Evolutionary conservation across 495 filamentous ascomycete genomes (phyloP), one percentile per base, ranked within the genome.

Genomic region (Penicillium coprophilum): DNA sequence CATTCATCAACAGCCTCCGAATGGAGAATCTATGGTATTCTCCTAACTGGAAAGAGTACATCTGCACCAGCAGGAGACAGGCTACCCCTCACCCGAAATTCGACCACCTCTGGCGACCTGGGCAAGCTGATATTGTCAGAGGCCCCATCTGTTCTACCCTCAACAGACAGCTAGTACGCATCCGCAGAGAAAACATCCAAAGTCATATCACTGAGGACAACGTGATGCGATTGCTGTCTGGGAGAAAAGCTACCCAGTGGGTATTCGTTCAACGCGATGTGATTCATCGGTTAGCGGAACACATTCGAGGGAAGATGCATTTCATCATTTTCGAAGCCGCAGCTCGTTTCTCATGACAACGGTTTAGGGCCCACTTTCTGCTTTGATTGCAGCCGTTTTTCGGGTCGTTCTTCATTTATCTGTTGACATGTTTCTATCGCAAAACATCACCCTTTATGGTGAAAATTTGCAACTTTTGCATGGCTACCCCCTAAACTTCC

Each of bases 11-110:
- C 31, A 49, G 46, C 19, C 46, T n/a, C n/a, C n/a, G n/a, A n/a
- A n/a, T n/a, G 46, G 46, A 49, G 31, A 23, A 36, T 15, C 46
- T 49, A 13, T 49, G 30, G 46, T 49, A 49, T 49, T 49, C 46
- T 23, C 30, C 46, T 11, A 38, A 49, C 30, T 49, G 46, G 46
- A 49, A 49, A 49, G 30, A 49, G 17, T 36, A 49, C 30, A 21
- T 49, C 9, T 49, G 46, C 31, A 36, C 46, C 3, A 24, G 30
- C 31, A 49, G 30, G 31, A 49, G 31, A 36, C 0, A 23, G 31
- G 0, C 4, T 3, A 32, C 9, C 4, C 46, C 46, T 36, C 30
- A 38, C 46, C 30, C 46, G 31, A 49, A 49, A 36, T 36, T 49
- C 31, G 46, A 49, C 46, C 9, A 49, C 9, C 30, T 49, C 17